Conservation (phyloP, 495 filamentous ascomycete species). For the Parmelia sp. region DNA sequence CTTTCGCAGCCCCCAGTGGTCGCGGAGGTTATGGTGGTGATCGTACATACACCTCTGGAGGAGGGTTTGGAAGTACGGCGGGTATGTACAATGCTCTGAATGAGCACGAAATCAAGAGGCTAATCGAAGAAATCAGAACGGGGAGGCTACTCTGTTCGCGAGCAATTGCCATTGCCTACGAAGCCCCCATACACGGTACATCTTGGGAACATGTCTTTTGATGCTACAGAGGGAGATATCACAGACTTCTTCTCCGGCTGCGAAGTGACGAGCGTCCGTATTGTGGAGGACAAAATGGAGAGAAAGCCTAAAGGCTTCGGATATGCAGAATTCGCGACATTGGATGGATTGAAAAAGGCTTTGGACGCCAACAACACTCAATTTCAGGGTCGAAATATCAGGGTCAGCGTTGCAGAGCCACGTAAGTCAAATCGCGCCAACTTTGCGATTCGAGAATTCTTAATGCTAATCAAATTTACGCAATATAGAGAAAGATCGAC, state of each 20-base stretch:
- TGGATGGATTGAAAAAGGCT: slow-evolving; percentile 87
- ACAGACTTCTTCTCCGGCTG: slow-evolving; percentile 80
- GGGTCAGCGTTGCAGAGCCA: slow-evolving; percentile 80
- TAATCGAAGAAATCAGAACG: slow-evolving; percentile 5
- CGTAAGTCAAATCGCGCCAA: slow-evolving; percentile 48
- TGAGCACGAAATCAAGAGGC: neutral
- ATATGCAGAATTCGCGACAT: slow-evolving; percentile 86
- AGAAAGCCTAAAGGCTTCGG: slow-evolving; percentile 94
- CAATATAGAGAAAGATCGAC: slow-evolving; percentile 67
- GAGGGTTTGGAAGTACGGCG: slow-evolving; percentile 15
- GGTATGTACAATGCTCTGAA: neutral
- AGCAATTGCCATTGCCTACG: slow-evolving; percentile 77
- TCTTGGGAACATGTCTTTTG: slow-evolving; percentile 92
- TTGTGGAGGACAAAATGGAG: slow-evolving; percentile 91
- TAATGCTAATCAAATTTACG: slow-evolving; percentile 18
- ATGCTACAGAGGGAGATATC: slow-evolving; percentile 74
- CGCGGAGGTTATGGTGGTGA: slow-evolving; percentile 30
- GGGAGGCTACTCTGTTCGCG: slow-evolving; percentile 61
- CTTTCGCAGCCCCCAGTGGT: slow-evolving; percentile 16
- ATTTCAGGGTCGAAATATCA: slow-evolving; percentile 80
- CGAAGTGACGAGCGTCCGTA: slow-evolving; percentile 78
- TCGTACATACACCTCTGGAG: slow-evolving; percentile 28
- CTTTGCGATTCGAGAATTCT: neutral
- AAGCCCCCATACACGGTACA: slow-evolving; percentile 93
- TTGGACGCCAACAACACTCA: slow-evolving; percentile 69